Conservation (phyloP, 2,329 filamentous ascomycete genomes). For the Phyllachora maydis region DNA sequence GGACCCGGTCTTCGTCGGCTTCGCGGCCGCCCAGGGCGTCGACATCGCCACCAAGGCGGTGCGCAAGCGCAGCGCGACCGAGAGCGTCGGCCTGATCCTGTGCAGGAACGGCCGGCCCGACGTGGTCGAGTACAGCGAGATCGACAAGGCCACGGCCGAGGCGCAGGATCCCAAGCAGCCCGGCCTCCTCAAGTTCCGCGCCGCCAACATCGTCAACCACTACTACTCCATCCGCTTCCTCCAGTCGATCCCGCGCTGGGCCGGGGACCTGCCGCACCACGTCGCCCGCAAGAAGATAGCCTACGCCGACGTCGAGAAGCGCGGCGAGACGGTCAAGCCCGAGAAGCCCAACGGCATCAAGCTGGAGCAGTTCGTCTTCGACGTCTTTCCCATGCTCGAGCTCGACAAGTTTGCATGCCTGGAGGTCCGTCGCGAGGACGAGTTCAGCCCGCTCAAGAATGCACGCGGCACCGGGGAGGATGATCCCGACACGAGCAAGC, state of each 20-base stretch:
- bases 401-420: constrained; percentile 85
- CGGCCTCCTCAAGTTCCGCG: constrained; percentile 79
- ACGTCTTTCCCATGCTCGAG: constrained; percentile 79
- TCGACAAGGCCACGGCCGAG: constrained; percentile 72
- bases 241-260: constrained; percentile 74
- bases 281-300: constrained; percentile 98
- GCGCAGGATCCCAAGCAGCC: constrained; percentile 67
- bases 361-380: constrained; percentile 97
- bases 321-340: constrained; percentile 68
- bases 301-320: constrained; percentile 52
- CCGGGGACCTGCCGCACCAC: constrained; percentile 76
- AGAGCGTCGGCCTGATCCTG: constrained; percentile 86
- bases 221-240: constrained; percentile 95
- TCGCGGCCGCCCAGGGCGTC: constrained; percentile 69
- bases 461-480: constrained; percentile 68
- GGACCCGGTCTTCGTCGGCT: constrained; percentile 88
- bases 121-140: constrained; percentile 97
- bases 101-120: constrained; percentile 91
- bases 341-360: constrained; percentile 96
- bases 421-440: constrained; percentile 90
- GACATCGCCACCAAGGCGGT: constrained; percentile 99
- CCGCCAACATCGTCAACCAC: constrained; percentile 99
- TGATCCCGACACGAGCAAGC: constrained; percentile 80
- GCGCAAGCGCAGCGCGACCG: constrained; percentile 87
- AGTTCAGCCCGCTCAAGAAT: constrained; percentile 97